These are phyloP conservation scores for Neurospora sp. DNA, from an alignment of 495 filamentous ascomycete species.

Conservation along the genomic window DNA sequence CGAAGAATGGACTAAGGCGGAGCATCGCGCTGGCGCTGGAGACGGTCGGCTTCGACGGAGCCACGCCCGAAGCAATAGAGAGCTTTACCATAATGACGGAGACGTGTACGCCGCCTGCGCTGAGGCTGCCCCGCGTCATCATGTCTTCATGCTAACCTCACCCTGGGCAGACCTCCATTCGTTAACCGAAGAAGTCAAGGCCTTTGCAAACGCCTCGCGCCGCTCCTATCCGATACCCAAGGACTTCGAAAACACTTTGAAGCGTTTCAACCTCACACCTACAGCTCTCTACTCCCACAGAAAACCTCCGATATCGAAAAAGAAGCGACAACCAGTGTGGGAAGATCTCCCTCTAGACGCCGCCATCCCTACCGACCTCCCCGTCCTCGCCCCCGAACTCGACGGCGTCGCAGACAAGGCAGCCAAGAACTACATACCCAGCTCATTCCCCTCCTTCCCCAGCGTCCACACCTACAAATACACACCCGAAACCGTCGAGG, in stretches of 20 bases:
- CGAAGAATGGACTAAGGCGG: conserved; percentile 27
- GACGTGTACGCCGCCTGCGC: conserved; percentile 20
- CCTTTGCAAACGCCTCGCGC: conserved; percentile 25
- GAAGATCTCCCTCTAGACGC: conserved; percentile 21
- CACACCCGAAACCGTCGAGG: conserved; percentile 26
- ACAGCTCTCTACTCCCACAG: conserved; percentile 29
- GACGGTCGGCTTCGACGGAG: conserved; percentile 32
- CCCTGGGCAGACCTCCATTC: conserved; percentile 22
- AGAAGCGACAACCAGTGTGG: conserved; percentile 20
- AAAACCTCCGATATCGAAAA: conserved; percentile 27
- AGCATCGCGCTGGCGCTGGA: conserved; percentile 29
- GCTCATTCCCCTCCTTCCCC: conserved; percentile 34
- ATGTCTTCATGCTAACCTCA: conserved; percentile 5
- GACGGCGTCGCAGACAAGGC: conserved; percentile 34
- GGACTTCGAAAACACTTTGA: conserved; percentile 32
- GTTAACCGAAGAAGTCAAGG: conserved; percentile 22
- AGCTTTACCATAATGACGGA: conserved; percentile 29
- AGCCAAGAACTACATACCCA: conserved; percentile 30
- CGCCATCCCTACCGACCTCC: conserved; percentile 23
- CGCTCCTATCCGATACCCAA: conserved; percentile 24
- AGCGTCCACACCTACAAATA: conserved; percentile 37
- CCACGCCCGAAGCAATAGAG: conserved; percentile 32
- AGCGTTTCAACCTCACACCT: conserved; percentile 24
- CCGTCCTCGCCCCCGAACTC: conserved; percentile 29
- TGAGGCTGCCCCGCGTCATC: not conserved